Evolutionary conservation across 225 moss, liverwort and hornwort species (phyloP).

Genomic region (Bryum argenteum): DNA sequence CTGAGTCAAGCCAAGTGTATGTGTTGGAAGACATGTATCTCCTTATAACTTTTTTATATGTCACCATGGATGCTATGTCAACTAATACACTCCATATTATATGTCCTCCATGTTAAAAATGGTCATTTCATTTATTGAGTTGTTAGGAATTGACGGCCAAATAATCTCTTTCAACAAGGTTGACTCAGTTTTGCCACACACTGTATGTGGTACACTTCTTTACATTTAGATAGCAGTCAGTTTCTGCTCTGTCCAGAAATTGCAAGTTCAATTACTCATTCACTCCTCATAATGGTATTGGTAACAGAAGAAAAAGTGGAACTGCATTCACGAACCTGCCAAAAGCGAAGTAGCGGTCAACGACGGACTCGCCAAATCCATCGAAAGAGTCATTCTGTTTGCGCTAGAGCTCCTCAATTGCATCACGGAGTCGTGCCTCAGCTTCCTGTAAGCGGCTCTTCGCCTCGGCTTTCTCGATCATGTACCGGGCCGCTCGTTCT

Average conservation of each 20-base stretch:
- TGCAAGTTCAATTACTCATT: constrained; percentile 8
- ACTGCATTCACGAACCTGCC: constrained; percentile 63
- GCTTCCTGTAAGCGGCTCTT: constrained; percentile 71
- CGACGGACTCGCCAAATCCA: constrained; percentile 74
- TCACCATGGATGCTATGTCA: too few species aligned
- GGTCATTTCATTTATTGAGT: too few species aligned
- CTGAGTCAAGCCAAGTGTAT: too few species aligned
- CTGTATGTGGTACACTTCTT: background rate
- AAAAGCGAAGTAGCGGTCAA: constrained; percentile 95
- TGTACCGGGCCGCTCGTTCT: constrained; percentile 66
- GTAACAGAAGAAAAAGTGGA: background rate
- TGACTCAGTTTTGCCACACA: too few species aligned
- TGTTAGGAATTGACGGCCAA: too few species aligned
- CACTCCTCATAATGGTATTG: background rate
- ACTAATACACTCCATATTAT: too few species aligned
- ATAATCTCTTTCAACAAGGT: too few species aligned
- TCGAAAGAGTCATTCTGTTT: constrained; percentile 42
- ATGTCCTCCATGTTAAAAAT: too few species aligned
- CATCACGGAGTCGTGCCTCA: constrained; percentile 67
- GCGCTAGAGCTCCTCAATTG: constrained; percentile 66
- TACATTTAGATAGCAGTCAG: background rate
- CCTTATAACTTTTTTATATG: too few species aligned
- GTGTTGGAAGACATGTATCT: too few species aligned
- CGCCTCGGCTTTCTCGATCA: constrained; percentile 73
- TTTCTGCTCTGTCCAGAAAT: background rate